Evolutionary conservation across 768 basidiomycete genomes (phyloP).

Genomic region (Aureoboletus auriporus): DNA sequence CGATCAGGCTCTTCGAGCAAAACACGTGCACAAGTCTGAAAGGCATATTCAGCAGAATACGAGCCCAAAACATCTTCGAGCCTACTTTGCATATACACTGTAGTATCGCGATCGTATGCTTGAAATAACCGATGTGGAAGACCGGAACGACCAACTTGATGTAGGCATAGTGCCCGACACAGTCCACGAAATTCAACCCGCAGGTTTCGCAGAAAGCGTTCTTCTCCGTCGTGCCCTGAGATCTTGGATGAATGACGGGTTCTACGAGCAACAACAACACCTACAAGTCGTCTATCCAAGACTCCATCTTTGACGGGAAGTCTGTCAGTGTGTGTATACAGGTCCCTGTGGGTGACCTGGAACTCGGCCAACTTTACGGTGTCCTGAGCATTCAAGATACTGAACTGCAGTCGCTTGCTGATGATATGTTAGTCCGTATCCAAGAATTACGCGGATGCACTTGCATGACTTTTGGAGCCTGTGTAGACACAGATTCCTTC

Average conservation of each 20-base stretch:
- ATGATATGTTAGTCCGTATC: slow-evolving; percentile 6
- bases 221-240: slow-evolving; percentile 93
- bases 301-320: slow-evolving; percentile 90
- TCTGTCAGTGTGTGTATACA: slow-evolving; percentile 82
- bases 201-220: slow-evolving; percentile 92
- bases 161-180: slow-evolving; percentile 98
- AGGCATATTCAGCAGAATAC: background rate
- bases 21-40: slow-evolving; percentile 86
- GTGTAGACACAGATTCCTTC: slow-evolving; percentile 80
- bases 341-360: slow-evolving; percentile 88
- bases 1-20: slow-evolving; percentile 86
- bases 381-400: slow-evolving; percentile 89
- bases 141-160: slow-evolving; percentile 96
- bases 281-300: slow-evolving; percentile 83
- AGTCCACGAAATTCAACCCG: slow-evolving; percentile 85
- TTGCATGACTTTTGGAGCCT: slow-evolving; percentile 81
- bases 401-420: slow-evolving; percentile 96
- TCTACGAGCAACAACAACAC: slow-evolving; percentile 20
- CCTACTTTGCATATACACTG: slow-evolving; percentile 95
- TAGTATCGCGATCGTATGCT: slow-evolving; percentile 87
- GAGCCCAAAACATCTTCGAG: background rate
- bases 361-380: slow-evolving; percentile 95
- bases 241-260: background rate
- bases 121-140: slow-evolving; percentile 98
- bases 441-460: slow-evolving; percentile 16